Evolutionary conservation across 2,329 filamentous ascomycete genomes (phyloP), one percentile per base, ranked within the genome.

Genomic region (Calonectria henricotiae): DNA sequence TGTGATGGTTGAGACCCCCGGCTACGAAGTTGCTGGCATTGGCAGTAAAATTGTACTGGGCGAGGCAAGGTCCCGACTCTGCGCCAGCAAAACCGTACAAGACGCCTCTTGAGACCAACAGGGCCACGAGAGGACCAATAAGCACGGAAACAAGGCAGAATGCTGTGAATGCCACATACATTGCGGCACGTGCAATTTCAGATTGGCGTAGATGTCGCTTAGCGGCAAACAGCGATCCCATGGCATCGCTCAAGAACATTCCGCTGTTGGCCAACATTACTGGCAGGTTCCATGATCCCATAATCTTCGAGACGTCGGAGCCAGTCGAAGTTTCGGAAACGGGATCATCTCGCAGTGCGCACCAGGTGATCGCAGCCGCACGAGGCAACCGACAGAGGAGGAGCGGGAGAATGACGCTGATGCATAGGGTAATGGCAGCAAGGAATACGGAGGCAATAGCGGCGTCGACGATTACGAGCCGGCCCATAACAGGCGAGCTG

Each of bases 221-320:
- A 13, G 51, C 30, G 12, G 30, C 51, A 25, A 25, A 6, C 11
- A 55, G 51, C 12, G 51, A 55, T 11, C 32, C 32, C 20, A 39
- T 13, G 1, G 51, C 51, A 17, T 55, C 51, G 20, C 32, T 12
- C 32, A 55, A 25, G 12, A 55, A 55, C 51, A 37, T 55, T 12
- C 51, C 51, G n/a, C n/a, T 37, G n/a, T 39, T 37, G 5, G 51
- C 51, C 51, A 55, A 15, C 32, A 55, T 55, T 4, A 55, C 12
- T 20, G 51, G 51, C 4, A 55, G 30, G 12, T 55, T 30, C 51
- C 51, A 55, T 55, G 51, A 37, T 13, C 32, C 51, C 3, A 1
- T 6, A 0, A 13, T 25, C 20, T 55, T 55, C 11, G 51, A 55
- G 6, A 4, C 8, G 4, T 39, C 20, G n/a, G 51, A 5, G n/a